Percentiles rank a stretch among this genome's conserved stretches.
These are phyloP conservation scores for Musa schizocarpa DNA, from an alignment of 176 grass and related monocot species.

Conservation along the genomic window DNA sequence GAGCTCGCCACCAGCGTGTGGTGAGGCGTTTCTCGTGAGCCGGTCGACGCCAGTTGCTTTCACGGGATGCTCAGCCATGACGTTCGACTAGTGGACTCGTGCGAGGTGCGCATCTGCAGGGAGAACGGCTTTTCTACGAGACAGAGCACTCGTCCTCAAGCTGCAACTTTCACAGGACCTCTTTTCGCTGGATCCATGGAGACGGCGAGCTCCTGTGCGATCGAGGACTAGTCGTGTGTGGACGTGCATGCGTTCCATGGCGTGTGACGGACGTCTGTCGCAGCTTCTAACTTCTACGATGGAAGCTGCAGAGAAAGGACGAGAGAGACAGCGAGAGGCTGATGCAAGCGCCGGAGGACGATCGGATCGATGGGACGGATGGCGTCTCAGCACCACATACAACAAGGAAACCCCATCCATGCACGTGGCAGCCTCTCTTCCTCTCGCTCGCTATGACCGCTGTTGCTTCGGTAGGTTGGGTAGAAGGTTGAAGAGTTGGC, in stretches of 20 bases:
- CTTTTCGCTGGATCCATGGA: background rate
- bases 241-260: background rate
- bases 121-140: background rate
- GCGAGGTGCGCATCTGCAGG: background rate
- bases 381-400: too few relatives aligned
- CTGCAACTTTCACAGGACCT: too few relatives aligned
- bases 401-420: too few relatives aligned
- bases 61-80: slow-evolving; percentile 1
- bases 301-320: background rate
- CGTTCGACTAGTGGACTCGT: background rate
- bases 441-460: too few relatives aligned
- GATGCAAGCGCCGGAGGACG: too few relatives aligned
- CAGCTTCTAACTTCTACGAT: background rate
- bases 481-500: too few relatives aligned
- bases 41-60: background rate
- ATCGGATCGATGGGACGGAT: too few relatives aligned
- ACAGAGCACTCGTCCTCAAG: background rate
- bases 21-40: background rate
- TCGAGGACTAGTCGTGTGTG: background rate
- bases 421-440: too few relatives aligned
- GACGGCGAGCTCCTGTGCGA: background rate
- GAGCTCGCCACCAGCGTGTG: background rate
- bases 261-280: too few relatives aligned
- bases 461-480: too few relatives aligned
- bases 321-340: background rate